phyloP scores from a whole-genome alignment of 768 basidiomycete species.

The Mycena leptocephala region DNA sequence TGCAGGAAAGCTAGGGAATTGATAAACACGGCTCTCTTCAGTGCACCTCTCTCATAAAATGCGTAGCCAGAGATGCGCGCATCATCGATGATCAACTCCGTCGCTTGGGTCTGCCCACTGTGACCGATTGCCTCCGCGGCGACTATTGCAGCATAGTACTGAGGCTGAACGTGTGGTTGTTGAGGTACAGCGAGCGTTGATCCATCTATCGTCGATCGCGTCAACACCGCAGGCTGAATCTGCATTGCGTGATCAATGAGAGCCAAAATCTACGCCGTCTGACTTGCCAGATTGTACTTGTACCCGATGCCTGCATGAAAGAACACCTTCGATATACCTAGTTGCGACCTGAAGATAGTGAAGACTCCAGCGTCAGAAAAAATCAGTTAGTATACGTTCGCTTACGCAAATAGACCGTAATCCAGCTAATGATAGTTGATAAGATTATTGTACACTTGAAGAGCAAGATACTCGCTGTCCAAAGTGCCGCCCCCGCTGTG shows the following conservation, averaged over 20 bases:
- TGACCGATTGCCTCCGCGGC: neutral
- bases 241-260: too few relatives aligned
- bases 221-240: neutral
- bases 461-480: too few relatives aligned
- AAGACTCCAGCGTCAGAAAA: neutral
- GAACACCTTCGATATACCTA: neutral
- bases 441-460: too few relatives aligned
- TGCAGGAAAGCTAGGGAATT: neutral
- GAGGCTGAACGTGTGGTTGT: neutral
- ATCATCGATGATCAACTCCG: neutral
- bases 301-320: neutral
- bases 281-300: neutral
- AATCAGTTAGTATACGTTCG: neutral
- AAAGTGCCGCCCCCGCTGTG: too few relatives aligned
- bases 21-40: neutral
- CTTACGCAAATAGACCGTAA: neutral
- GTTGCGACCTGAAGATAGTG: neutral
- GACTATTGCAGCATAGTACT: too few relatives aligned
- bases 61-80: neutral
- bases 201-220: neutral
- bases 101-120: neutral
- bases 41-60: neutral
- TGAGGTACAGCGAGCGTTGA: neutral
- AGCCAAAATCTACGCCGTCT: too few relatives aligned
- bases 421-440: too few relatives aligned